Base-by-base conservation (phyloP, 2,329 filamentous ascomycete genomes). In the Aspergillus neoniger region DNA sequence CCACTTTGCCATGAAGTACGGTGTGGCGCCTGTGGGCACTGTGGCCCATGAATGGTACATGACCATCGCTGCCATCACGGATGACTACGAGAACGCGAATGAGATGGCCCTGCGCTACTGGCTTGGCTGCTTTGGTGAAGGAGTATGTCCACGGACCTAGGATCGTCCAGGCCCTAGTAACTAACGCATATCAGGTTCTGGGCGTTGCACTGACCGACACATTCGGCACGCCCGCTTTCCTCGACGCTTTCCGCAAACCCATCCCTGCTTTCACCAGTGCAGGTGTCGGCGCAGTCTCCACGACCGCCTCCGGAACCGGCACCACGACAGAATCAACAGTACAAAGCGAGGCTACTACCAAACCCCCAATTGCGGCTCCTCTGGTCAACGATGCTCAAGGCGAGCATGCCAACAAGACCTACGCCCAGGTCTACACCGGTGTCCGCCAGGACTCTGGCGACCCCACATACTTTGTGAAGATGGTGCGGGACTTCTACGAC, bases 1-100 rank as follows among this genome's bases (percentile, higher is more conserved):
- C 4, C 94, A 98, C 74, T 87, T 99, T 66, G 95, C 95, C 10
- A 96, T 96, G 92, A 90, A 92, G 70, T 94, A 96, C 77, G 88
- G 87, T 48, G 86, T 97, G 49, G 80, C 87, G 3, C 92, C 95
- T 0, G 86, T 98, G 12, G 95, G 95, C 5, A 99, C 95, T 0
- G 88, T 91, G 2, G 95, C 95, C 0, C 95, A 99, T 72, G 95
- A 99, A 79, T 99, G 95, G 95, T 98, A 97, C 81, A 99, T 99
- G 95, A 93, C 92, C 44, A 94, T 96, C 64, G 95, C 95, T 0
- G 93, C 95, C 41, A 92, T 97, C 68, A 91, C 89, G 4, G 85
- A 91, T 64, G 86, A 97, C 77, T 99, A 99, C 73, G 85, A 87
- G 67, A 83, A 85, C 63, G 93, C 95, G 3, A 96, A 93, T 39